These are phyloP conservation scores for Dalbergia cochinchinensis DNA, from an alignment of 306 rosid genomes.

Conservation along the genomic window DNA sequence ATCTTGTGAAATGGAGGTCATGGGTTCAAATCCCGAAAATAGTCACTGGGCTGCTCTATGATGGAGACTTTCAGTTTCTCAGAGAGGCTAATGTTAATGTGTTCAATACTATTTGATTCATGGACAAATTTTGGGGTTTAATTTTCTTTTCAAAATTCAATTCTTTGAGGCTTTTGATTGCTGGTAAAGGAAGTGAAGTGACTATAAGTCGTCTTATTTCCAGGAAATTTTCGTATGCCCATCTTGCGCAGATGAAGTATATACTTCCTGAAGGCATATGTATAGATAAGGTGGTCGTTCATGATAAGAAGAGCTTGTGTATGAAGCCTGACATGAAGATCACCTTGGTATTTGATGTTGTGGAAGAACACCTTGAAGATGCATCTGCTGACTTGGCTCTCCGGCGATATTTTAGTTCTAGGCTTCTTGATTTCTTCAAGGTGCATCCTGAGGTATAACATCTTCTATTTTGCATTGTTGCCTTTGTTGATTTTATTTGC, in stretches of 20 bases:
- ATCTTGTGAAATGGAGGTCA: no score
- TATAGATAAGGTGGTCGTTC: conserved; percentile 57
- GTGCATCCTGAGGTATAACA: conserved; percentile 67
- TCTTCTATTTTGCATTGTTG: conserved; percentile 7
- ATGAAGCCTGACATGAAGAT: conserved; percentile 72
- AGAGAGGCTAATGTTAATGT: background rate
- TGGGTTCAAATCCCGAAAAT: no score
- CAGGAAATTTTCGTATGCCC: conserved; percentile 62
- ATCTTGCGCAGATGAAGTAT: conserved; percentile 75
- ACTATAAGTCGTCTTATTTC: conserved; percentile 41
- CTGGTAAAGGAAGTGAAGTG: conserved; percentile 11
- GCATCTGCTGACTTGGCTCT: conserved; percentile 59
- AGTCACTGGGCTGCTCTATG: no score
- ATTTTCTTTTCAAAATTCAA: background rate
- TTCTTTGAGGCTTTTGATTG: conserved; percentile 4
- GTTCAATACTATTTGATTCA: background rate
- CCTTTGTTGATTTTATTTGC: background rate
- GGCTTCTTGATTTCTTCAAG: conserved; percentile 57
- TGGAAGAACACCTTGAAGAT: conserved; percentile 50
- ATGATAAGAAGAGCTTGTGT: conserved; percentile 63
- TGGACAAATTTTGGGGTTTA: background rate
- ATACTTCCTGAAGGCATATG: conserved; percentile 67
- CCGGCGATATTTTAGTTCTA: conserved; percentile 56
- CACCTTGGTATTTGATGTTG: conserved; percentile 58
- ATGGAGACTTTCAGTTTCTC: background rate